Evolutionary conservation across 352 stramenopile genomes (phyloP).

Genomic region (Phytophthora syringae): DNA sequence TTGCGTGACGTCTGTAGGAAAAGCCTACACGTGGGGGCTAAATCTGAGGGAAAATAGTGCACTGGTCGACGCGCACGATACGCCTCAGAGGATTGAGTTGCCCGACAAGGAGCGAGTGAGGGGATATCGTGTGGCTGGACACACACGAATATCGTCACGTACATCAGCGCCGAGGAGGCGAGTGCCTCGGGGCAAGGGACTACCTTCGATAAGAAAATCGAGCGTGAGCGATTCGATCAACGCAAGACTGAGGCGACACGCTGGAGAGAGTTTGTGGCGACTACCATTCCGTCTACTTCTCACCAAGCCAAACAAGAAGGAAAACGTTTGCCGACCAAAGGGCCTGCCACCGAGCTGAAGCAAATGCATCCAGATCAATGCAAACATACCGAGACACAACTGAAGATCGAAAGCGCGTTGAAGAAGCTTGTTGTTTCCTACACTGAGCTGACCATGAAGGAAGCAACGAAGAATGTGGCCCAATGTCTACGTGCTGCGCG

Average conservation of each 20-base stretch:
- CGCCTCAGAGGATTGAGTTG: constrained; percentile 38
- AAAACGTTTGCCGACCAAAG: background rate
- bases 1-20: constrained; percentile 52
- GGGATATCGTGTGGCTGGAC: constrained; percentile 68
- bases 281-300: background rate
- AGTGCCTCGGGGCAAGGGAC: constrained; percentile 27
- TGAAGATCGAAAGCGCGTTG: background rate
- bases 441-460: constrained; percentile 13
- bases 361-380: background rate
- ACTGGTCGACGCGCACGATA: constrained; percentile 44
- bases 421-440: constrained; percentile 18
- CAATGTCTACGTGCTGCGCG: background rate
- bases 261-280: constrained; percentile 30
- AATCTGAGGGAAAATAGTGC: constrained; percentile 57
- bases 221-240: constrained; percentile 30
- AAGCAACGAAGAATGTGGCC: constrained; percentile 20
- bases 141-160: constrained; percentile 69
- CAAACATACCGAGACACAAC: background rate
- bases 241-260: constrained; percentile 33
- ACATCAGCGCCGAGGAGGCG: constrained; percentile 27
- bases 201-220: constrained; percentile 40
- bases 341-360: background rate
- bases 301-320: constrained; percentile 1
- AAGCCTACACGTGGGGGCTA: constrained; percentile 67
- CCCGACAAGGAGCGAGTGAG: constrained; percentile 46